A percentile compares a stretch with the other conserved stretches of the same genome.
These are phyloP conservation scores for Lyophyllum shimeji DNA, from an alignment of 768 basidiomycete species.

Conservation along the genomic window DNA sequence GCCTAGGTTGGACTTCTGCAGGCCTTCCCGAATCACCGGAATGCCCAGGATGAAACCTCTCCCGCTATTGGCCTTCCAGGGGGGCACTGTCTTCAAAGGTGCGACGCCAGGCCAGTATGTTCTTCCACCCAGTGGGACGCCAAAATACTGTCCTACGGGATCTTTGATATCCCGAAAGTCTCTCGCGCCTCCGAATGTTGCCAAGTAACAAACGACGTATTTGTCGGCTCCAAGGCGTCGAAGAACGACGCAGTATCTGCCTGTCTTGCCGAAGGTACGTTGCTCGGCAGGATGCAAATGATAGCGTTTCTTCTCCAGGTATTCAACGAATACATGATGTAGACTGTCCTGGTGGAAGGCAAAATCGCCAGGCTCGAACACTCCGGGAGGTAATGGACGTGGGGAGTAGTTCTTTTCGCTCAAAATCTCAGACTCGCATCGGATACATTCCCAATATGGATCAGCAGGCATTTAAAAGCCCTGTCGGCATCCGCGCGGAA, in stretches of 20 bases:
- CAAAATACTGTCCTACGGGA: slow-evolving; percentile 29
- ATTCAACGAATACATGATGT: slow-evolving; percentile 18
- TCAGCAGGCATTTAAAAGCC: slow-evolving; percentile 17
- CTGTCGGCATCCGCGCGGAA: slow-evolving; percentile 4
- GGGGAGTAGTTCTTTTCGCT: background rate
- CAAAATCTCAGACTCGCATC: slow-evolving; percentile 7
- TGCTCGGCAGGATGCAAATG: slow-evolving; percentile 21
- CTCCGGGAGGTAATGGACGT: background rate
- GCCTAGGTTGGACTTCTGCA: slow-evolving; percentile 9
- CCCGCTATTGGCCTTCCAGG: slow-evolving; percentile 20
- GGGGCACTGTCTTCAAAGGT: slow-evolving; percentile 29
- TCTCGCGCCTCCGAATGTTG: slow-evolving; percentile 31
- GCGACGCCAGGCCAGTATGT: slow-evolving; percentile 26
- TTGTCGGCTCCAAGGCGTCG: slow-evolving; percentile 22
- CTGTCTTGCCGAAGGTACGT: slow-evolving; percentile 7
- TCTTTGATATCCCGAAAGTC: slow-evolving; percentile 20
- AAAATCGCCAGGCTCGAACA: slow-evolving; percentile 29
- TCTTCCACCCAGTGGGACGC: slow-evolving; percentile 31
- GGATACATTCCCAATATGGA: slow-evolving; percentile 19
- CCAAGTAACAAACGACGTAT: slow-evolving; percentile 37
- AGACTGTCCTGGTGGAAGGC: slow-evolving; percentile 24
- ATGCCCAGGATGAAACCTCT: slow-evolving; percentile 32
- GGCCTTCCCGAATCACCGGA: slow-evolving; percentile 24
- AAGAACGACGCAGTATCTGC: slow-evolving; percentile 36
- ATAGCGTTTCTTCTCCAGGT: slow-evolving; percentile 20